Evolutionary conservation across 345 rosid genomes (phyloP).

Genomic region (Eucalyptus caleyi): DNA sequence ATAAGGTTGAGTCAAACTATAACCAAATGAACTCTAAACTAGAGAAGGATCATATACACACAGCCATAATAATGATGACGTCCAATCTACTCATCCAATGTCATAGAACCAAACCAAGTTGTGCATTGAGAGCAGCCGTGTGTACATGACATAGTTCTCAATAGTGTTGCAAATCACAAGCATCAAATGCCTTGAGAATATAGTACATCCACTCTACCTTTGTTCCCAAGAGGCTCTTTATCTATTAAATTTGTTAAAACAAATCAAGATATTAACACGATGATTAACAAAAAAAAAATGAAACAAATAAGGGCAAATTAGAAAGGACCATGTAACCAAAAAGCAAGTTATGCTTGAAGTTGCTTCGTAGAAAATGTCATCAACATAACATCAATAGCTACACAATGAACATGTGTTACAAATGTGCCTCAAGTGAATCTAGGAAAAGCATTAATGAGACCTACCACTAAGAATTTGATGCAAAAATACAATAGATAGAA

Average conservation of each 20-base stretch:
- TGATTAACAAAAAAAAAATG: too few species aligned
- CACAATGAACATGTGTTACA: neutral
- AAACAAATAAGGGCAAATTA: neutral
- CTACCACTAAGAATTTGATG: neutral
- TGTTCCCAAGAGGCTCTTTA: too few species aligned
- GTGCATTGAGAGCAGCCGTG: constrained; percentile 60
- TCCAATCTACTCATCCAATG: neutral
- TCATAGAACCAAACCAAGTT: constrained; percentile 52
- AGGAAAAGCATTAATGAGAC: neutral
- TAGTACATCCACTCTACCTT: constrained; percentile 29
- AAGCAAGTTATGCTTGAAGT: neutral
- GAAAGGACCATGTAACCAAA: neutral
- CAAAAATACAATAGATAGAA: neutral
- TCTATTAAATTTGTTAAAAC: too few species aligned
- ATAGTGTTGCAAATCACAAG: constrained; percentile 70
- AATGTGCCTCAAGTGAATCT: neutral
- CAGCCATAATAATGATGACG: neutral
- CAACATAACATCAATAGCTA: neutral
- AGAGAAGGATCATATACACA: neutral
- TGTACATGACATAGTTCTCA: constrained; percentile 73
- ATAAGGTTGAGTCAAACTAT: neutral
- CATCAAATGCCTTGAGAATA: constrained; percentile 30
- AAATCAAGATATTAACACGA: too few species aligned
- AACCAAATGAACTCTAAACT: neutral
- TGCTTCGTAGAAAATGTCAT: neutral